phyloP scores from a whole-genome alignment of 2,329 filamentous ascomycete genomes.

The Fusarium phyllophilum region DNA sequence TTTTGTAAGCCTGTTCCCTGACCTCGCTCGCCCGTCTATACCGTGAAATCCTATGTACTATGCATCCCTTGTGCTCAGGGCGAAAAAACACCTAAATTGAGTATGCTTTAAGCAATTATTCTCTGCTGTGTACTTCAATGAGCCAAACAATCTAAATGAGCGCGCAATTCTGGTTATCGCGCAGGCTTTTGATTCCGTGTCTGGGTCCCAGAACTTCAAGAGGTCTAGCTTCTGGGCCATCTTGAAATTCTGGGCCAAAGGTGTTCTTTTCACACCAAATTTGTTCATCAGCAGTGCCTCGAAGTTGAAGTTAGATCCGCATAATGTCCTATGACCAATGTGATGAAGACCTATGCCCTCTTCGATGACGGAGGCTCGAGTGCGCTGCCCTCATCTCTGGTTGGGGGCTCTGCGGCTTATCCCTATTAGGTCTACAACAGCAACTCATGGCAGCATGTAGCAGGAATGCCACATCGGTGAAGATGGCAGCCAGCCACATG shows the following conservation, averaged over 20 bases:
- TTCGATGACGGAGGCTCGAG: slow-evolving; percentile 45
- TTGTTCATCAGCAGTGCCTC: not conserved
- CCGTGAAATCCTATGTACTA: not conserved
- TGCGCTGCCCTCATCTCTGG: slow-evolving; percentile 39
- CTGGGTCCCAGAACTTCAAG: not conserved
- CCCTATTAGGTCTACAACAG: slow-evolving; percentile 64
- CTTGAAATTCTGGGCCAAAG: not conserved
- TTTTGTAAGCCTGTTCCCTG: not conserved
- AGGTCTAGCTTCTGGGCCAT: not conserved
- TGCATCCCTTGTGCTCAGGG: not conserved
- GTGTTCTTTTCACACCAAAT: not conserved
- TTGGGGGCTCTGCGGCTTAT: slow-evolving; percentile 17
- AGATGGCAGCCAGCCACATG: slow-evolving; percentile 84
- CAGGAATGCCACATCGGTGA: slow-evolving; percentile 74
- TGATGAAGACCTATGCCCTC: slow-evolving; percentile 31
- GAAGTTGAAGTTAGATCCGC: not conserved
- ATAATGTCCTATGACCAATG: slow-evolving; percentile 13
- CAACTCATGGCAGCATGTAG: slow-evolving; percentile 82
- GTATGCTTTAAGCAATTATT: slow-evolving; percentile 2
- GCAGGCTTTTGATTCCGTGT: not conserved
- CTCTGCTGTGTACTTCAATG: slow-evolving; percentile 11
- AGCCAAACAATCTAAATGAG: slow-evolving; percentile 11
- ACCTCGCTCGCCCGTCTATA: slow-evolving; percentile 1
- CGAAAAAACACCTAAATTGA: not conserved
- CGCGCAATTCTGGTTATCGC: not conserved